Conservation (phyloP, 768 basidiomycete genomes). For the Calvatia gigantea region DNA sequence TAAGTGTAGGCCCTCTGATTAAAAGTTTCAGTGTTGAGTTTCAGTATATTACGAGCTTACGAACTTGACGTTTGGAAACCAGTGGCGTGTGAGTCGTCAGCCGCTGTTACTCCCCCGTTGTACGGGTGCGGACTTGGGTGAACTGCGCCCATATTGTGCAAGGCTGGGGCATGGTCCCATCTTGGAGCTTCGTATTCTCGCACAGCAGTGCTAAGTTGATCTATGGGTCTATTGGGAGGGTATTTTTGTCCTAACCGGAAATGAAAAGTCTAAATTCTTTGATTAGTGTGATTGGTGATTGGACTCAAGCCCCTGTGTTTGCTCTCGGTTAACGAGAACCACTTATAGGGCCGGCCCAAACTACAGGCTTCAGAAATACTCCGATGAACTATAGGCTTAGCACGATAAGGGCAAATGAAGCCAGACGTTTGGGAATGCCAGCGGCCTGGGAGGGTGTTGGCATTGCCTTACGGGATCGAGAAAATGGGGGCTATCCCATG, state of each 20-base stretch:
- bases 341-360: not conserved
- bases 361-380: not conserved
- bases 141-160: not conserved
- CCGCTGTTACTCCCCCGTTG: not conserved
- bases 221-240: not conserved
- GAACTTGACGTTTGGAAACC: too few relatives aligned
- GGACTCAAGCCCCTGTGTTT: not conserved
- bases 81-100: not conserved
- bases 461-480: not conserved
- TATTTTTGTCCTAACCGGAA: constrained; percentile 7
- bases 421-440: not conserved
- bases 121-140: constrained; percentile 1
- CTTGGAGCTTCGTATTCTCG: not conserved
- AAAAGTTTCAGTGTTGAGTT: constrained; percentile 5
- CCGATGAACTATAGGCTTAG: not conserved
- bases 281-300: not conserved
- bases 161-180: constrained; percentile 1
- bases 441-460: not conserved
- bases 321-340: not conserved
- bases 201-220: not conserved
- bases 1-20: not conserved
- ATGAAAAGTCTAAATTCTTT: constrained; percentile 7
- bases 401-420: not conserved
- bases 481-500: not conserved
- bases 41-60: not conserved